These are phyloP conservation scores for Eucalyptus regnans DNA, from an alignment of 345 rosid species.

Conservation along the genomic window DNA sequence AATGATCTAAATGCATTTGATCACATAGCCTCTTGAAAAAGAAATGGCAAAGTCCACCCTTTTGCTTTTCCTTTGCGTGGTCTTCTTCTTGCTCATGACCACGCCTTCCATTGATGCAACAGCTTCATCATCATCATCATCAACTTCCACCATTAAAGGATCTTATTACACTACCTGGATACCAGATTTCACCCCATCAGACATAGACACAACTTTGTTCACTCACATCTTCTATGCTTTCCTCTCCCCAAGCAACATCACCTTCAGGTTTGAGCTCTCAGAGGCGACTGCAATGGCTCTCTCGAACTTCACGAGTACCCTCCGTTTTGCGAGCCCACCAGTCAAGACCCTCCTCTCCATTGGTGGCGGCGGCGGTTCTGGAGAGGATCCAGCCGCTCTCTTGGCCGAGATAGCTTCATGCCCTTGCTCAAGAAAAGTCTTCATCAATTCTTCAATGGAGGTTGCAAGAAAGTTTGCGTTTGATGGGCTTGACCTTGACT, in stretches of 20 bases:
- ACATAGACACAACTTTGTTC: conserved; percentile 32
- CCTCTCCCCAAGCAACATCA: conserved; percentile 27
- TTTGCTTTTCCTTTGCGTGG: not conserved
- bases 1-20: not conserved
- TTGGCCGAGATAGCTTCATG: conserved; percentile 23
- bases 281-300: not conserved
- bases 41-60: not conserved
- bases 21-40: not conserved
- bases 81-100: not conserved
- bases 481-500: conserved; percentile 53
- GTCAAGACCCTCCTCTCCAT: conserved; percentile 39
- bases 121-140: conserved; percentile 3
- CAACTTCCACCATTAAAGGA: conserved; percentile 14
- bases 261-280: conserved; percentile 19
- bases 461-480: conserved; percentile 29
- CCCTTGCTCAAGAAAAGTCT: conserved; percentile 7
- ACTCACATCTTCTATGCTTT: conserved; percentile 52
- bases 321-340: conserved; percentile 19
- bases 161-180: conserved; percentile 43
- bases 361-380: conserved; percentile 9
- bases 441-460: conserved; percentile 29
- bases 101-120: not conserved
- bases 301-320: conserved; percentile 29
- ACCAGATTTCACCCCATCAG: conserved; percentile 20
- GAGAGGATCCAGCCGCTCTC: not conserved